Evolutionary conservation across 208 protist species (phyloP).

Genomic region (Tritrichomonas musculus): DNA sequence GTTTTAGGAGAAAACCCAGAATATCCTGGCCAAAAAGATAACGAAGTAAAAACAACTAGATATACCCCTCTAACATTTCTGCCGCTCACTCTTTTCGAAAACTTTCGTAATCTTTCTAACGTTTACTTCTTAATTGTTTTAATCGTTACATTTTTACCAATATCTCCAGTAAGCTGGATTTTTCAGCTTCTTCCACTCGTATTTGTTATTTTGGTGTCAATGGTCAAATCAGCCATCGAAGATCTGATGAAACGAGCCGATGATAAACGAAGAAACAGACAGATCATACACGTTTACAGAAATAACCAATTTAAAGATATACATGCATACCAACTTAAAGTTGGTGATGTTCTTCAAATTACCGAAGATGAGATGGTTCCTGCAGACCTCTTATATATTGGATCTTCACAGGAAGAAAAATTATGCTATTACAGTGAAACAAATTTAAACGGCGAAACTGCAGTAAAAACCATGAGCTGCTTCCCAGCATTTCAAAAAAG

Average conservation of each 20-base stretch:
- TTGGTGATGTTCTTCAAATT: conserved; percentile 37
- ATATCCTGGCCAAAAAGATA: not conserved
- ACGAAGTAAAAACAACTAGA: conserved; percentile 30
- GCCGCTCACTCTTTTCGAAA: conserved; percentile 38
- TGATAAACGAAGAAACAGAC: not conserved
- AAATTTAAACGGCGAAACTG: conserved; percentile 35
- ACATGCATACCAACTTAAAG: not conserved
- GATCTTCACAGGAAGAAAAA: conserved; percentile 34
- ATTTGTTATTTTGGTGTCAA: conserved; percentile 38
- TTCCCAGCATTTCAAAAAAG: not conserved
- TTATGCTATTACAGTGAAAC: conserved; percentile 35
- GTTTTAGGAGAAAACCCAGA: not conserved
- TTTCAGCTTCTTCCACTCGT: conserved; percentile 32
- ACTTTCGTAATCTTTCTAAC: conserved; percentile 39
- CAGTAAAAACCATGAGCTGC: not conserved
- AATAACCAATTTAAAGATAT: not conserved
- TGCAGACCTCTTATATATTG: conserved; percentile 37
- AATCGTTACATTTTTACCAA: not conserved
- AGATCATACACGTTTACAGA: not conserved
- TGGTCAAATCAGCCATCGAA: conserved; percentile 35
- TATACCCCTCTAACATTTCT: conserved; percentile 40
- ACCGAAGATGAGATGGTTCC: conserved; percentile 35
- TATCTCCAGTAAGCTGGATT: conserved; percentile 8
- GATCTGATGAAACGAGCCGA: not conserved
- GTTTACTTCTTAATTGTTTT: conserved; percentile 40